Percentiles rank a stretch among this genome's conserved stretches.
Conservation (phyloP, 2,329 filamentous ascomycete species). For the Ciborinia camelliae region DNA sequence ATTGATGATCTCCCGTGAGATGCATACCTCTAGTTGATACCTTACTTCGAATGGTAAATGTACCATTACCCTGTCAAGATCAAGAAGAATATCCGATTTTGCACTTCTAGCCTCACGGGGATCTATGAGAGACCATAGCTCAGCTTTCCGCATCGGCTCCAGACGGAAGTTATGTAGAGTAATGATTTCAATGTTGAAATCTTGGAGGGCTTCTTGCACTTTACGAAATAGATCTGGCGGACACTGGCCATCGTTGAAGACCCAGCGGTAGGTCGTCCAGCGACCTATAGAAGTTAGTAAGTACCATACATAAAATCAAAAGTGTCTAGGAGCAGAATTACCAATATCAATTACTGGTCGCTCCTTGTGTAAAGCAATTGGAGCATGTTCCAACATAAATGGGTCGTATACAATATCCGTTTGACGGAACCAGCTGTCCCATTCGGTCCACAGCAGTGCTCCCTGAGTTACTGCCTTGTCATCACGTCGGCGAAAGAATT, state of each 20-base stretch:
- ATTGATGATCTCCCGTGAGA: conserved; percentile 74
- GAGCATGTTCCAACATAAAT: conserved; percentile 36
- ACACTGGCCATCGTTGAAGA: conserved; percentile 41
- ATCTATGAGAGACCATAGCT: conserved; percentile 46
- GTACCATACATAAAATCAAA: conserved; percentile 1
- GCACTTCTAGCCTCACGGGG: conserved; percentile 21
- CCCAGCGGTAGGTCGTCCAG: conserved; percentile 60
- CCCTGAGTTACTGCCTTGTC: conserved; percentile 40
- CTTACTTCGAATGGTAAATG: conserved; percentile 66
- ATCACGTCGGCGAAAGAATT: conserved; percentile 37
- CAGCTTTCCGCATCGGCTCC: conserved; percentile 36
- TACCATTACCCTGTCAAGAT: conserved; percentile 34
- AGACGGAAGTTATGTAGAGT: conserved; percentile 44
- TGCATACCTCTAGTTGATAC: conserved; percentile 89
- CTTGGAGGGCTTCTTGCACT: conserved; percentile 47
- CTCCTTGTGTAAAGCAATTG: conserved; percentile 47
- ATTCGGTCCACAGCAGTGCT: conserved; percentile 50
- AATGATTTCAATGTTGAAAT: conserved; percentile 66
- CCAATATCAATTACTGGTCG: conserved; percentile 56
- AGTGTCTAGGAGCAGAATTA: conserved; percentile 17
- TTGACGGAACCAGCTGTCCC: conserved; percentile 59
- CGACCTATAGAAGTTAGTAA: conserved; percentile 42
- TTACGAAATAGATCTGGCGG: conserved; percentile 24
- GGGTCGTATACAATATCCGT: conserved; percentile 56
- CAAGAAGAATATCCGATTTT: conserved; percentile 26